These are phyloP conservation scores for Alternaria metachromatica DNA, from an alignment of 2,329 filamentous ascomycete species.

Conservation along the genomic window DNA sequence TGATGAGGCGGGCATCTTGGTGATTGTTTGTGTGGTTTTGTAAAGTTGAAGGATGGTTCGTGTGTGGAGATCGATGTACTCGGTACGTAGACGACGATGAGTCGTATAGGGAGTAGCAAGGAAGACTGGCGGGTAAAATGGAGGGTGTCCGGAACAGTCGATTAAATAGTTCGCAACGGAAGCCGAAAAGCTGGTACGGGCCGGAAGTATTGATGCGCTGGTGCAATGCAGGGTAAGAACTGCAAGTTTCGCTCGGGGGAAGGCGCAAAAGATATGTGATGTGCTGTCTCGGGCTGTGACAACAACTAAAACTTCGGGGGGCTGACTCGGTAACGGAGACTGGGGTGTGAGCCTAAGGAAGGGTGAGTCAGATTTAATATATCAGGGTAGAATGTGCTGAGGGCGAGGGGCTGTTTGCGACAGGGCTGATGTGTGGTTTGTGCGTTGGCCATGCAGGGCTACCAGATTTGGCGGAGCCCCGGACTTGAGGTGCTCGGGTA, in stretches of 20 bases:
- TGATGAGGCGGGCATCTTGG: constrained; percentile 39
- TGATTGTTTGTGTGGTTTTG: not conserved
- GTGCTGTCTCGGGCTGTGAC: constrained; percentile 41
- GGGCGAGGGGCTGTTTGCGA: constrained; percentile 4
- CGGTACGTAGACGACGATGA: not conserved
- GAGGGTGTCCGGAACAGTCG: constrained; percentile 18
- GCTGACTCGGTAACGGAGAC: constrained; percentile 11
- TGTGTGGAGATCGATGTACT: constrained; percentile 1
- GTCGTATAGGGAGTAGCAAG: not conserved
- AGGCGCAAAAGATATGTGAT: constrained; percentile 28
- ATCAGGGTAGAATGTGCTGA: constrained; percentile 19
- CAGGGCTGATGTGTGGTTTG: constrained; percentile 33
- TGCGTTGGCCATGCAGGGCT: constrained; percentile 39
- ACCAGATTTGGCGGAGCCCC: constrained; percentile 28
- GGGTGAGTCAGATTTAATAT: constrained; percentile 49
- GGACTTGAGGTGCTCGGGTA: constrained; percentile 26
- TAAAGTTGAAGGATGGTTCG: not conserved
- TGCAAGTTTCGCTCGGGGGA: constrained; percentile 11
- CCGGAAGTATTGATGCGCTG: constrained; percentile 19
- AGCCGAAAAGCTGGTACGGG: constrained; percentile 5
- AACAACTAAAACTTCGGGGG: constrained; percentile 14
- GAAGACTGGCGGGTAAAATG: not conserved
- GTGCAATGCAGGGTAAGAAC: constrained; percentile 20
- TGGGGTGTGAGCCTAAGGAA: constrained; percentile 25
- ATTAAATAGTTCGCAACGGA: constrained; percentile 22